phyloP scores from a whole-genome alignment of 75 land plant species.

The Cryptomeria japonica region DNA sequence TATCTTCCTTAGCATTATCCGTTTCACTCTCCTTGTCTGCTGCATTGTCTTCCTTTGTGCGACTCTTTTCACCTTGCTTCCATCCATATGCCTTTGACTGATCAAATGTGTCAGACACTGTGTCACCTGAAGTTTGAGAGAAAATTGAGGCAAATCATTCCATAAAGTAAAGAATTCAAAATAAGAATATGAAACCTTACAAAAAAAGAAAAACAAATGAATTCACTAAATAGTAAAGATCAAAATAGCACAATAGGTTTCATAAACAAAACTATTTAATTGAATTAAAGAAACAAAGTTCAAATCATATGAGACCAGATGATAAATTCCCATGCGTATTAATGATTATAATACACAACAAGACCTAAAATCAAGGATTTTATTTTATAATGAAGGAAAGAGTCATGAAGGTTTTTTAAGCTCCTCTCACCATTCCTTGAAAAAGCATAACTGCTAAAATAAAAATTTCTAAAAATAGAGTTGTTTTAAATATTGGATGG shows the following conservation, averaged over 20 bases:
- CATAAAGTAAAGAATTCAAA: background rate
- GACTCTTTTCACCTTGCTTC: background rate
- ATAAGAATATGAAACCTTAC: background rate
- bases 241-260: background rate
- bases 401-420: background rate
- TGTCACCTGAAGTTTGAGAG: background rate
- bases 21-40: slow-evolving; percentile 17
- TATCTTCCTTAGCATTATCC: background rate
- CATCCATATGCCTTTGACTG: background rate
- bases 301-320: background rate
- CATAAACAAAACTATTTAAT: background rate
- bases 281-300: background rate
- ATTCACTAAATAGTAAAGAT: background rate
- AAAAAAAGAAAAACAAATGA: background rate
- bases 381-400: background rate
- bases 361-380: background rate
- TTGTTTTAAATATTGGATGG: no score
- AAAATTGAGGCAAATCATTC: background rate
- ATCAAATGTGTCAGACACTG: background rate
- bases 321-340: background rate
- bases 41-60: background rate
- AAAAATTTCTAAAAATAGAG: no score
- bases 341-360: background rate
- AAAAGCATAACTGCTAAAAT: no score
- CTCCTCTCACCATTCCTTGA: no score